Conservation (phyloP, 192 early-diverging fungal species). For the Podila verticillata region DNA sequence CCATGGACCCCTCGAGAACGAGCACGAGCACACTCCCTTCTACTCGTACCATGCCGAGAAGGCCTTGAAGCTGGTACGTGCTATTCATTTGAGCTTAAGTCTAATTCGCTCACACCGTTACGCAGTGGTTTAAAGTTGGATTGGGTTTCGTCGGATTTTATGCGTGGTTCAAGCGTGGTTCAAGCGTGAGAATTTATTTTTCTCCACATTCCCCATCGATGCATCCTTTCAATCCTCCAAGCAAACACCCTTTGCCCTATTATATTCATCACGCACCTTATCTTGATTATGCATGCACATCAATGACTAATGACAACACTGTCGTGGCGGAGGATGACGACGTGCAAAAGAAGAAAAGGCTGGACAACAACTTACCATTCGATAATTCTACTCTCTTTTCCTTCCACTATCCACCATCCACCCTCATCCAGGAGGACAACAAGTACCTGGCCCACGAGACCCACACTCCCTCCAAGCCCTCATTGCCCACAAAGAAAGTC, state of each 20-base stretch:
- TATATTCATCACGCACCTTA: neutral
- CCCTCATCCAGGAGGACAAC: constrained; percentile 37
- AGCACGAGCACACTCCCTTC: constrained; percentile 44
- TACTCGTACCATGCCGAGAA: constrained; percentile 49
- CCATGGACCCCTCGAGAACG: constrained; percentile 13
- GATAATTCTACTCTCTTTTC: neutral
- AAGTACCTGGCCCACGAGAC: constrained; percentile 53
- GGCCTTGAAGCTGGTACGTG: constrained; percentile 47
- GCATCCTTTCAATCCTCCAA: neutral
- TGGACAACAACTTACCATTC: neutral
- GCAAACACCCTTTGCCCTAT: neutral
- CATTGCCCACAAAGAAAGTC: constrained; percentile 10
- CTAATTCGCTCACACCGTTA: neutral
- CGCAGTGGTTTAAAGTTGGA: neutral
- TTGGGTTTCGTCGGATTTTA: neutral
- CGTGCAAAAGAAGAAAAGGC: neutral
- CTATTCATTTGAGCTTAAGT: neutral
- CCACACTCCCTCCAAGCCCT: constrained; percentile 49
- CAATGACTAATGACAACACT: neutral
- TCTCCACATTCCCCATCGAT: neutral
- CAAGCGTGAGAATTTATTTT: too few species aligned
- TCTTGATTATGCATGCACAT: neutral
- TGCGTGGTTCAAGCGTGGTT: too few species aligned
- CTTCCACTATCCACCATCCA: neutral
- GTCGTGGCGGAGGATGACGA: too few species aligned